These are phyloP conservation scores for Diplodia corticola DNA, from an alignment of 2,329 filamentous ascomycete genomes.

Conservation along the genomic window DNA sequence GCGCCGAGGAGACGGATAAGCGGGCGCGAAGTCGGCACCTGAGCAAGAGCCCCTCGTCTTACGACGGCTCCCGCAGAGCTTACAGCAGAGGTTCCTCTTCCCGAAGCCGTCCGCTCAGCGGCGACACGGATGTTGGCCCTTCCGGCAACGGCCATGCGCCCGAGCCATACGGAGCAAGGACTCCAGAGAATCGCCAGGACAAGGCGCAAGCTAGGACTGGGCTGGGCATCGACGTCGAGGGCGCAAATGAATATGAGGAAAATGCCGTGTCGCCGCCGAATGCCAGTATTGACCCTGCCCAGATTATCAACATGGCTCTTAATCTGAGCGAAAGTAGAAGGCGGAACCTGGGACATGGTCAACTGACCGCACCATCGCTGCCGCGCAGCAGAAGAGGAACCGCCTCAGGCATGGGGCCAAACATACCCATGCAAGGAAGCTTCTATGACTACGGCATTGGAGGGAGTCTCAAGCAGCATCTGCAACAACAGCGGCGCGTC, in stretches of 20 bases:
- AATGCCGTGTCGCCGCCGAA: conserved; percentile 32
- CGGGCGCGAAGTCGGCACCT: conserved; percentile 37
- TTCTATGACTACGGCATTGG: conserved; percentile 48
- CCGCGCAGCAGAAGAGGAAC: conserved; percentile 44
- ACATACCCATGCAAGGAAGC: conserved; percentile 35
- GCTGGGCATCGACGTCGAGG: conserved; percentile 17
- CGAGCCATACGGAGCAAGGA: conserved; percentile 13
- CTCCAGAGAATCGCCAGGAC: conserved; percentile 4
- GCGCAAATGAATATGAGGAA: conserved; percentile 20
- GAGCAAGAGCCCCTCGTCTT: conserved; percentile 19
- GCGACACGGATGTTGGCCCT: not conserved
- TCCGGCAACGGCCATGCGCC: conserved; percentile 9
- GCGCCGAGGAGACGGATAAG: conserved; percentile 30
- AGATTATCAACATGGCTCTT: conserved; percentile 91
- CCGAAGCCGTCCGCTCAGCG: conserved; percentile 25
- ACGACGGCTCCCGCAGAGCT: conserved; percentile 32
- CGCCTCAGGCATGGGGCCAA: conserved; percentile 44
- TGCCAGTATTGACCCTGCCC: conserved; percentile 73
- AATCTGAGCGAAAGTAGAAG: conserved; percentile 80
- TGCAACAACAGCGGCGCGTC: conserved; percentile 68
- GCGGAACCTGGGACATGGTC: conserved; percentile 60
- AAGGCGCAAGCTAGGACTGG: not conserved
- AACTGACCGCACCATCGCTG: conserved; percentile 54
- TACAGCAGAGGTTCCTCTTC: conserved; percentile 24
- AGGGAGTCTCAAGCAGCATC: conserved; percentile 65